A percentile compares a stretch with the other conserved stretches of the same genome.
phyloP scores from a whole-genome alignment of 257 asterid genomes.

The Apocynum venetum region DNA sequence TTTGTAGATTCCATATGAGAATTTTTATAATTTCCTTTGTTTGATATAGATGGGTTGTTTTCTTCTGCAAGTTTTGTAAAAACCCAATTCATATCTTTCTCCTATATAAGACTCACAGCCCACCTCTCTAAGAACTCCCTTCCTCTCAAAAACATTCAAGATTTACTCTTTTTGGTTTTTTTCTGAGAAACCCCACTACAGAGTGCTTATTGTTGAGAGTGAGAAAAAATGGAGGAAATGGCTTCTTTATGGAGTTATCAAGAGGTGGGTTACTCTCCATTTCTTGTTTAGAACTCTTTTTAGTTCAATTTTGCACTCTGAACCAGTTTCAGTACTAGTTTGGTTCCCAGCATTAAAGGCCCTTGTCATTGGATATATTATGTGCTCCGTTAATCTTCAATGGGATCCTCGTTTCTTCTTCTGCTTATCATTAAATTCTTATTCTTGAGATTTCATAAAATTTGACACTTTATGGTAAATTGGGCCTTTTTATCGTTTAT shows the following conservation, averaged over 20 bases:
- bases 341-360: not conserved
- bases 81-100: slow-evolving; percentile 2
- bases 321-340: not conserved
- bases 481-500: not conserved
- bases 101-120: slow-evolving; percentile 43
- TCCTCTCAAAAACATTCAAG: slow-evolving; percentile 15
- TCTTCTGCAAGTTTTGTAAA: not conserved
- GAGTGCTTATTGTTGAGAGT: not conserved
- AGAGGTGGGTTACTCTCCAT: slow-evolving; percentile 41
- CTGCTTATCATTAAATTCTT: slow-evolving; percentile 3
- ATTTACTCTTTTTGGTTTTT: slow-evolving; percentile 17
- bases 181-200: not conserved
- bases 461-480: not conserved
- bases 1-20: slow-evolving; percentile 35
- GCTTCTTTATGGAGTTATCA: slow-evolving; percentile 55
- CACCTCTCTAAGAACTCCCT: slow-evolving; percentile 29
- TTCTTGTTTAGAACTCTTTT: slow-evolving; percentile 15
- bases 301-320: not conserved
- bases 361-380: not conserved
- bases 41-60: not conserved
- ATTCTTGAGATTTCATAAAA: not conserved
- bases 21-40: not conserved
- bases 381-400: not conserved
- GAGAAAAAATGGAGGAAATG: slow-evolving; percentile 45
- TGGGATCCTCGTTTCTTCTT: not conserved